Conservation (phyloP, 2,329 filamentous ascomycete genomes). For the Dothistroma pini region DNA sequence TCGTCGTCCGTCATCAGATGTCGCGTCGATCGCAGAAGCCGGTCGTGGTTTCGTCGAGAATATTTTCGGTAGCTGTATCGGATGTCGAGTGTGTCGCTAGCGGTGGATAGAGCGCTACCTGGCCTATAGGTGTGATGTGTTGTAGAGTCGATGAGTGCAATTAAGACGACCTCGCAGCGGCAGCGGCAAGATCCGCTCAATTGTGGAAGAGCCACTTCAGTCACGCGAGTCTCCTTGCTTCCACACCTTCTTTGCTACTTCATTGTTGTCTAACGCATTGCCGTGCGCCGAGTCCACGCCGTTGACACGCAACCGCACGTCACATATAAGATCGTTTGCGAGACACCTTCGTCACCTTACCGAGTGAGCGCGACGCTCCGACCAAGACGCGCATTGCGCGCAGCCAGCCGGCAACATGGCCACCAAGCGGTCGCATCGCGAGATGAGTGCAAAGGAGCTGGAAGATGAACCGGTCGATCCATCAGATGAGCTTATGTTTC, state of each 20-base stretch:
- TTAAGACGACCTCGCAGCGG: not conserved
- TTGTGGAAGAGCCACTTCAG: not conserved
- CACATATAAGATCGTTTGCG: not conserved
- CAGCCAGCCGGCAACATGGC: conserved; percentile 59
- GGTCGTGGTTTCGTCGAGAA: conserved; percentile 2
- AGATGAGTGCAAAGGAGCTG: conserved; percentile 63
- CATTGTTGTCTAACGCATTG: not conserved
- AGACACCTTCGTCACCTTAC: not conserved
- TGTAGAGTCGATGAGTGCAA: not conserved
- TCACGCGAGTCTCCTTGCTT: conserved; percentile 4
- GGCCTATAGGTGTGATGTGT: not conserved
- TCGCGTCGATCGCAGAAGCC: conserved; percentile 6
- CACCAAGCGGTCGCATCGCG: conserved; percentile 68
- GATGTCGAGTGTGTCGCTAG: not conserved
- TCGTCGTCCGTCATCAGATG: conserved; percentile 17
- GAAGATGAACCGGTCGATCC: conserved; percentile 88
- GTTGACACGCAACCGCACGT: not conserved
- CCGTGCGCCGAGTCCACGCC: not conserved
- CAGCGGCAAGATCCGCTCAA: not conserved
- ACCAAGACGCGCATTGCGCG: conserved; percentile 11
- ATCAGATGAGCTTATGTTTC: conserved; percentile 88
- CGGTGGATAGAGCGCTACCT: conserved; percentile 3
- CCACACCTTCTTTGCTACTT: not conserved
- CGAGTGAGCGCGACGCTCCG: conserved; percentile 1
- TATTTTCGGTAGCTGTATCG: not conserved